phyloP scores from a whole-genome alignment of 2,329 filamentous ascomycete species.

The Ceratocystiopsis brevicomis region DNA sequence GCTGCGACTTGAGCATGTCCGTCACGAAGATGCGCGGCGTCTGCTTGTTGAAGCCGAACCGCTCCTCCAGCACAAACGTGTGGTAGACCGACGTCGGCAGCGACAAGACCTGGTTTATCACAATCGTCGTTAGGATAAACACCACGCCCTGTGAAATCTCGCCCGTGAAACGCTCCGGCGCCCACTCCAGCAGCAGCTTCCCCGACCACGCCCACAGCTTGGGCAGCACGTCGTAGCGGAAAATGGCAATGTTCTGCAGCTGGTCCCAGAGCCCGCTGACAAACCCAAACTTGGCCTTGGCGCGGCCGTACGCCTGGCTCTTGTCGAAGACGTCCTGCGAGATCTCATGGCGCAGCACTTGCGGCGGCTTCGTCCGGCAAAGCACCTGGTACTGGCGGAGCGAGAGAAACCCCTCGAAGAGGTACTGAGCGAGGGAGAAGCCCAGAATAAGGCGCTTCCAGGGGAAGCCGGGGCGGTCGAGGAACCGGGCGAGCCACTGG shows the following conservation, averaged over 20 bases:
- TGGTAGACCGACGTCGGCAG: conserved; percentile 77
- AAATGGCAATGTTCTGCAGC: conserved; percentile 71
- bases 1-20: conserved; percentile 81
- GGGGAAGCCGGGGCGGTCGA: conserved; percentile 83
- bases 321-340: conserved; percentile 85
- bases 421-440: conserved; percentile 81
- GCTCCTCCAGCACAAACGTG: conserved; percentile 89
- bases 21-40: conserved; percentile 72
- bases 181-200: conserved; percentile 50
- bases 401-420: conserved; percentile 78
- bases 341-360: conserved; percentile 75
- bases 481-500: conserved; percentile 58
- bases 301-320: conserved; percentile 86
- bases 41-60: conserved; percentile 98
- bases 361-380: conserved; percentile 59
- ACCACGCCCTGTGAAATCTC: conserved; percentile 88
- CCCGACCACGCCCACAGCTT: conserved; percentile 78
- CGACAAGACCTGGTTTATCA: conserved; percentile 61
- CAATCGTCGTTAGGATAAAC: conserved; percentile 74
- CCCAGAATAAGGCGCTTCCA: conserved; percentile 95
- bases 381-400: conserved; percentile 79
- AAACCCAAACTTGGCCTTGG: conserved; percentile 82
- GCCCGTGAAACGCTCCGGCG: conserved; percentile 62
- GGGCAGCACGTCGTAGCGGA: conserved; percentile 79
- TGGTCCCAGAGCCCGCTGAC: conserved; percentile 67